Percentiles rank a stretch among this genome's conserved stretches.
phyloP scores from a whole-genome alignment of 257 asterid genomes.

The Perilla frutescens region DNA sequence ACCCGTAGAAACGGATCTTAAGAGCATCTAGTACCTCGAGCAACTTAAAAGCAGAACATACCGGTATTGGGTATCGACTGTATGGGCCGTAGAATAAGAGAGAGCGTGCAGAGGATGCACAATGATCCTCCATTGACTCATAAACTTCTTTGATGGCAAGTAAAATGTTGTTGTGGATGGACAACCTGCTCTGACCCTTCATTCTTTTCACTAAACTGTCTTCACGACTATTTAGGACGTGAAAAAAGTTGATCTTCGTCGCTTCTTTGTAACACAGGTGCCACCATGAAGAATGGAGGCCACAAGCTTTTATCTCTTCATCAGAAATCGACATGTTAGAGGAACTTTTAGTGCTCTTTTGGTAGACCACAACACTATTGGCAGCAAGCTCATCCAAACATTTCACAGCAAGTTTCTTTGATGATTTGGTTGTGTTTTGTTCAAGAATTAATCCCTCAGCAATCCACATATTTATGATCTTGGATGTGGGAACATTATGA shows the following conservation, averaged over 20 bases:
- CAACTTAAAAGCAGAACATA: constrained; percentile 20
- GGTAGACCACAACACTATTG: neutral
- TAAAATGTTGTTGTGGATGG: constrained; percentile 19
- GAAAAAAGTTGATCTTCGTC: constrained; percentile 12
- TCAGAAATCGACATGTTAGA: neutral
- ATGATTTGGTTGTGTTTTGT: neutral
- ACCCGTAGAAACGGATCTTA: constrained; percentile 21
- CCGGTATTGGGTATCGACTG: neutral
- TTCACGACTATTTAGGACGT: neutral
- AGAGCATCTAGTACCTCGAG: constrained; percentile 24
- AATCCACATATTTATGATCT: constrained; percentile 21
- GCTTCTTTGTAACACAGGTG: constrained; percentile 18
- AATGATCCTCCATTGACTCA: neutral
- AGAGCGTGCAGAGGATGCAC: constrained; percentile 27
- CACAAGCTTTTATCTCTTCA: neutral
- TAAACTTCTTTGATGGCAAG: constrained; percentile 11
- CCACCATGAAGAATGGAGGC: constrained; percentile 25
- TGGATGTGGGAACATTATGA: neutral
- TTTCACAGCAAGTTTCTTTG: neutral
- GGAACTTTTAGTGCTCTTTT: constrained; percentile 20
- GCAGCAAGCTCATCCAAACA: constrained; percentile 26
- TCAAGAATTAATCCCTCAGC: constrained; percentile 20
- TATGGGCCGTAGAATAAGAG: constrained; percentile 25
- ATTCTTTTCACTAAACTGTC: neutral
- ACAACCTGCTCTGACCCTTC: neutral